phyloP scores from a whole-genome alignment of 331 rosid genomes.

The Phaseolus coccineus region DNA sequence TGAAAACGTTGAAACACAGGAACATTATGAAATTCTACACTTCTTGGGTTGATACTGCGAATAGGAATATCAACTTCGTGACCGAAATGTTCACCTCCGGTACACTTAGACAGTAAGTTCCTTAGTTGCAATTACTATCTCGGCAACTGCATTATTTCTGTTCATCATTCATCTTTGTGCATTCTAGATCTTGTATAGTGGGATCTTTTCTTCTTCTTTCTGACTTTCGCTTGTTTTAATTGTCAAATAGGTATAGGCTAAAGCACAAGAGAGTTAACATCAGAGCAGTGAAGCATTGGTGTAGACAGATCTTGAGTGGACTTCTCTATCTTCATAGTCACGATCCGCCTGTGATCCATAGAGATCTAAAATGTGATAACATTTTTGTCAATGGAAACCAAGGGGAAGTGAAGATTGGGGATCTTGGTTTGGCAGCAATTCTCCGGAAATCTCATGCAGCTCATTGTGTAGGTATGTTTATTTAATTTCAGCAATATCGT shows the following conservation, averaged over 20 bases:
- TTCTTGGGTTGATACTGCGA: slow-evolving; percentile 93
- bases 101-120: slow-evolving; percentile 87
- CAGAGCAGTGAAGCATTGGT: slow-evolving; percentile 98
- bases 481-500: slow-evolving; percentile 20
- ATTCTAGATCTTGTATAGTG: slow-evolving; percentile 45
- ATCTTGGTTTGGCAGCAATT: slow-evolving; percentile 95
- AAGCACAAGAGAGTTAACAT: slow-evolving; percentile 89
- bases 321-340: slow-evolving; percentile 93
- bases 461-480: slow-evolving; percentile 84
- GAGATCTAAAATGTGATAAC: slow-evolving; percentile 98
- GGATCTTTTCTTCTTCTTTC: slow-evolving; percentile 30
- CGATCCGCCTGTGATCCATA: slow-evolving; percentile 93
- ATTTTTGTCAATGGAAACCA: slow-evolving; percentile 93
- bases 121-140: background rate
- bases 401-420: slow-evolving; percentile 97
- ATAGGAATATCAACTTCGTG: slow-evolving; percentile 91
- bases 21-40: slow-evolving; percentile 95
- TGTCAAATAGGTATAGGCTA: slow-evolving; percentile 69
- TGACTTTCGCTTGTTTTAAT: slow-evolving; percentile 17
- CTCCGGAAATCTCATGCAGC: slow-evolving; percentile 90
- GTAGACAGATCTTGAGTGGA: slow-evolving; percentile 91
- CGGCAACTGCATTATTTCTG: slow-evolving; percentile 35
- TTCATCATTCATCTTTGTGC: slow-evolving; percentile 20
- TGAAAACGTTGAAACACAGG: slow-evolving; percentile 84
- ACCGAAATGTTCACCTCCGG: slow-evolving; percentile 99